Base-by-base conservation (phyloP, 1,139 yeast species). In the Keqinozyma sinolaborantium region DNA sequence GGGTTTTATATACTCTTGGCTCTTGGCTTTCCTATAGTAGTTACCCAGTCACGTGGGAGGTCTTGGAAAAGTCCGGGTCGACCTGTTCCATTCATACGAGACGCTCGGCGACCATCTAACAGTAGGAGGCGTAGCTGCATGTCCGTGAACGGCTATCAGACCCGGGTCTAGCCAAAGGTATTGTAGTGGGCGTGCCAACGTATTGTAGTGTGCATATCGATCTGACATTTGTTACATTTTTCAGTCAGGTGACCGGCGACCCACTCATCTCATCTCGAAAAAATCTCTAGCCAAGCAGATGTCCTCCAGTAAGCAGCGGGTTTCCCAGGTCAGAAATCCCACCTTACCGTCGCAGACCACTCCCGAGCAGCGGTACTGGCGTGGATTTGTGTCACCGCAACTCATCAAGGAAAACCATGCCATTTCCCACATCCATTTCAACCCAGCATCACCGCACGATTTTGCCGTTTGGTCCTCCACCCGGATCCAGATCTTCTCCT, bases 281-380 rank as follows among this genome's bases (percentile, higher is more conserved):
- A 18, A 18, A 18, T 18, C 21, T 7, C 10, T 18, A 7, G 9
- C 10, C 10, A 18, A 10, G 7, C 9, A 18, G 14, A 90, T 92
- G 98, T 87, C 97, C 5, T 79, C 97, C 4, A 72, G 76, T 20
- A 71, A 77, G 50, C 81, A 78, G 40, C 73, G 90, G 52, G 72
- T 88, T 14, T 73, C 77, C 29, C 82, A 83, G 27, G 75, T 73
- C 25, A 73, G 88, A 54, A 79, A 79, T 45, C 86, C 97, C 3
- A 79, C 86, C 1, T 56, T 68, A 39, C 95, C 97, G 2, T 58
- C 70, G 10, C 90, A 84, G 47, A 82, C 92, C 3, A 88, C 97
- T 0, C 92, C 97, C 1, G 98, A 92, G 48, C 95, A 88, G 53
- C 70, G 94, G 46, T 92, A 86, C 62, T 94, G 98, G 98, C 71